Base-by-base conservation (phyloP, 106 monocot species). In the Apostasia shenzhenica region DNA sequence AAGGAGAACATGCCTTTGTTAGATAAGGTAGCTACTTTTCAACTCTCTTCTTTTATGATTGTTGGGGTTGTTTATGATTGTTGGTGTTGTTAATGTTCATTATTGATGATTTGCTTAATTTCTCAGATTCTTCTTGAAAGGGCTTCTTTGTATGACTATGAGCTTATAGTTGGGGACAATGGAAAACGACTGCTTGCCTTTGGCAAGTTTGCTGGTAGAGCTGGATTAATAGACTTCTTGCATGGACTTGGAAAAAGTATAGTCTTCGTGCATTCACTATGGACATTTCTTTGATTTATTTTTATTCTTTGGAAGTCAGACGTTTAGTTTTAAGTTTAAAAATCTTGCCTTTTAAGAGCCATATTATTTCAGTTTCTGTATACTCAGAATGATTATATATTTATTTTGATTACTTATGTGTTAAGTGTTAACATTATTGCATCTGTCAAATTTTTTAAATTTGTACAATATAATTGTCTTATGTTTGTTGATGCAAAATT, bases 201-300 rank as follows among this genome's bases (percentile, higher is more conserved):
- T 78, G 99, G 99, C 26, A 93, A 90, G 77, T 99, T 99, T 67
- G 99, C 99, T 57, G 99, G 99, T 51, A 80, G 99, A 90, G 99
- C 99, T 71, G 99, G 99, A 57, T 43, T 99, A 48, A 82, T 99
- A 14, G 92, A 99, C 57, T 84, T 99, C 75, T 73, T 99, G 37
- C 93, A 93, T 80, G 99, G 90, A 6, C 79, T 99, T 7, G 99
- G 99, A 67, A 83, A 81, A 77, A 68, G 95, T 97, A 89, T 68
- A 85, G 38, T 43, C 38, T 51, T 54, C 26, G 14, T 67, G 48
- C 67, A 51, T 54, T 68, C 12, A 42, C 43, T 68, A 39, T 10
- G 41, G 42, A 54, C 42, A 45, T 54, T 9, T 13, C 43, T 39
- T 52, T 53, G 14, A 6, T 45, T 41, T 42, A 6, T 40, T 54